These are phyloP conservation scores for Carex littledalei DNA, from an alignment of 176 grass and related monocot genomes.

Conservation along the genomic window DNA sequence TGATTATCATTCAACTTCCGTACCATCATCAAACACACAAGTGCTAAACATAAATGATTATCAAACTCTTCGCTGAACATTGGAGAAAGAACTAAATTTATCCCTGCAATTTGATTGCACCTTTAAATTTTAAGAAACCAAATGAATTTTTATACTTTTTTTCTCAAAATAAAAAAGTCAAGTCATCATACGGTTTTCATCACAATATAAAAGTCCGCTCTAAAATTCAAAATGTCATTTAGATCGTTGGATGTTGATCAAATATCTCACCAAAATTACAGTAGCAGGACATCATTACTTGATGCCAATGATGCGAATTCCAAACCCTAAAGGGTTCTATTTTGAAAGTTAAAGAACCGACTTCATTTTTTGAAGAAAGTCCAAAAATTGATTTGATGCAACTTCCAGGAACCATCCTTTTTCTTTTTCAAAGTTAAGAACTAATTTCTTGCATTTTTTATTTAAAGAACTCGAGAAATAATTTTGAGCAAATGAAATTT, in stretches of 20 bases:
- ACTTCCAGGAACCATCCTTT: background rate
- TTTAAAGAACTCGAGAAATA: background rate
- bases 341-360: background rate
- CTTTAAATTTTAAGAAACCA: background rate
- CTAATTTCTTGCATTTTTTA: background rate
- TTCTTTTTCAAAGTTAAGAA: background rate
- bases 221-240: background rate
- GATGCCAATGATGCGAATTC: background rate
- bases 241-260: background rate
- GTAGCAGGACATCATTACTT: background rate
- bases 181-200: background rate
- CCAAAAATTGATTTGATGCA: background rate
- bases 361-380: background rate
- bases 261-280: background rate
- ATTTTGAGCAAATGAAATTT: background rate
- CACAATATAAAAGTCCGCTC: background rate
- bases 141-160: background rate
- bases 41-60: no score
- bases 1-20: no score
- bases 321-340: background rate
- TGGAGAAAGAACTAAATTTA: background rate
- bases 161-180: background rate
- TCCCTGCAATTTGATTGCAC: background rate
- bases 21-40: no score
- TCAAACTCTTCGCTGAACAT: background rate